Evolutionary conservation across 1,284 basidiomycete species (phyloP).

Genomic region (Trametes hirsuta): DNA sequence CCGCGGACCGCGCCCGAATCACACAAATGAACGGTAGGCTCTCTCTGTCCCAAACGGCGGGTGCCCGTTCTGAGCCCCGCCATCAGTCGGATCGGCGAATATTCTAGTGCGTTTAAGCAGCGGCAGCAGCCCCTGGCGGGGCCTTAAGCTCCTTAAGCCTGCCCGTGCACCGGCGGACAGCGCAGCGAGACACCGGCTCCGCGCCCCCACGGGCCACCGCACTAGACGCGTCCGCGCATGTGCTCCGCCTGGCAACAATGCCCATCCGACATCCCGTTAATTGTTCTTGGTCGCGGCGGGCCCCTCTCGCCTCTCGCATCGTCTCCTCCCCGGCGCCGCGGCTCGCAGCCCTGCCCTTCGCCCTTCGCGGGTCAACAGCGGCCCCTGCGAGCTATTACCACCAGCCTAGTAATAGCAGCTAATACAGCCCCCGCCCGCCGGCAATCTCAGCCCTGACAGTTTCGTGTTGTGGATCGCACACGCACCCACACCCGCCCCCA

Average conservation of each 20-base stretch:
- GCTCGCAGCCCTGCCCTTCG: too few species aligned
- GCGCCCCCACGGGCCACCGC: background rate
- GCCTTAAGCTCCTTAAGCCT: background rate
- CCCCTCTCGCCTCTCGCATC: background rate
- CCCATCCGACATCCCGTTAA: background rate
- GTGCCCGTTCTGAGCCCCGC: background rate
- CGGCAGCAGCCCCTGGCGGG: constrained; percentile 4
- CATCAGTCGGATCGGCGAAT: constrained; percentile 17
- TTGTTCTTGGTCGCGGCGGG: background rate
- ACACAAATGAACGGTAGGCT: background rate
- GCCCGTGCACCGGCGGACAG: background rate
- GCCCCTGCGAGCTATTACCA: background rate
- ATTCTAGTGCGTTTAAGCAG: constrained; percentile 9
- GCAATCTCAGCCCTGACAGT: too few species aligned
- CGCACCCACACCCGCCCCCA: too few species aligned
- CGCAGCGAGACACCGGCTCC: background rate
- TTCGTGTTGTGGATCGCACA: too few species aligned
- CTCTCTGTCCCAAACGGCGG: background rate
- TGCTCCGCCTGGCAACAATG: constrained; percentile 3
- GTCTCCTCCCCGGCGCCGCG: background rate
- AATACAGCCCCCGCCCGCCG: too few species aligned
- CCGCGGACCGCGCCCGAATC: background rate
- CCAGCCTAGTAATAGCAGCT: background rate
- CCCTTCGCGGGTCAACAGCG: background rate
- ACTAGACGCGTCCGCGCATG: background rate